phyloP scores from a whole-genome alignment of 2,329 filamentous ascomycete genomes.

The Cordyceps farinosa region DNA sequence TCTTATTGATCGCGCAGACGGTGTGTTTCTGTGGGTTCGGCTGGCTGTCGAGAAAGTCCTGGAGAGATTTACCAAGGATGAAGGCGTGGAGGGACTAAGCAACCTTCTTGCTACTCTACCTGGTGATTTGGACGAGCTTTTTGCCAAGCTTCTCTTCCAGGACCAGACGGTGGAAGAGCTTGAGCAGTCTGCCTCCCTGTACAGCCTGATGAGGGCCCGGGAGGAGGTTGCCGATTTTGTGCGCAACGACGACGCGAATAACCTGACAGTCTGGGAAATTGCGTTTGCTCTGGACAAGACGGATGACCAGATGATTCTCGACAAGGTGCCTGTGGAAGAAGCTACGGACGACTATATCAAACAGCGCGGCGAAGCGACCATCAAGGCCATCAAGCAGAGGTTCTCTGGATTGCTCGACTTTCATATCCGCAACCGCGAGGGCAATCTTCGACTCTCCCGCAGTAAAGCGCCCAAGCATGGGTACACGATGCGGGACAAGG shows the following conservation, averaged over 20 bases:
- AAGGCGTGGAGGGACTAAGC: slow-evolving; percentile 13
- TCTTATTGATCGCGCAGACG: slow-evolving; percentile 27
- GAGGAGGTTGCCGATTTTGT: slow-evolving; percentile 33
- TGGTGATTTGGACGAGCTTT: slow-evolving; percentile 28
- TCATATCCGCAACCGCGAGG: slow-evolving; percentile 20
- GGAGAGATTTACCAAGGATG: slow-evolving; percentile 16
- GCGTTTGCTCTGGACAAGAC: slow-evolving; percentile 27
- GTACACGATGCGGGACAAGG: neutral
- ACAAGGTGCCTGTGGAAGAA: slow-evolving; percentile 22
- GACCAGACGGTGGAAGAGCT: slow-evolving; percentile 23
- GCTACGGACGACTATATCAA: slow-evolving; percentile 21
- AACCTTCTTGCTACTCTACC: slow-evolving; percentile 23
- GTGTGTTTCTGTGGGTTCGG: slow-evolving; percentile 34
- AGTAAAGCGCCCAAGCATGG: slow-evolving; percentile 13
- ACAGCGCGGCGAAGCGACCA: slow-evolving; percentile 21
- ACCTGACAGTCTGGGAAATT: slow-evolving; percentile 33
- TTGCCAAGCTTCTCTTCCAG: slow-evolving; percentile 30
- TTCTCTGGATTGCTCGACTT: slow-evolving; percentile 29
- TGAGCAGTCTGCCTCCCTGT: slow-evolving; percentile 26
- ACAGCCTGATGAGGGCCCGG: slow-evolving; percentile 30
- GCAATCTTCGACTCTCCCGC: slow-evolving; percentile 20
- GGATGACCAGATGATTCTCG: slow-evolving; percentile 23
- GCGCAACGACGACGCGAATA: slow-evolving; percentile 30
- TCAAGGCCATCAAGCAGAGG: slow-evolving; percentile 19
- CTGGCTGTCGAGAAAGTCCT: slow-evolving; percentile 30